Evolutionary conservation across 116 monocot genomes (phyloP).

Genomic region (Cymodocea nodosa): DNA sequence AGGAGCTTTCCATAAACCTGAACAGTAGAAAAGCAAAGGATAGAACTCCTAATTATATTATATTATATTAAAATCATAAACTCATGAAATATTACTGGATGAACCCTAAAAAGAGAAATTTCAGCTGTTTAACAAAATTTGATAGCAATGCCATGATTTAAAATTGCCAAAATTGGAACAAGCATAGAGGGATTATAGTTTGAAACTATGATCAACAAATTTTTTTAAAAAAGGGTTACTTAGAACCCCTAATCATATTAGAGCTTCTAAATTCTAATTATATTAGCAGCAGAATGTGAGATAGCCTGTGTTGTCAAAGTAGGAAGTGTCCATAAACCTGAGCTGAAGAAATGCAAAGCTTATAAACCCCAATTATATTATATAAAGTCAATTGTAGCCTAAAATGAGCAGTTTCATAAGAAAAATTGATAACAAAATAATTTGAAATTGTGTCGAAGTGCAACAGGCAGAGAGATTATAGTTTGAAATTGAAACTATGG

Average conservation of each 20-base stretch:
- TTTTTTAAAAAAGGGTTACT: too few relatives aligned
- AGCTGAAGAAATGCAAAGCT: too few relatives aligned
- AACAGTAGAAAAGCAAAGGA: not conserved
- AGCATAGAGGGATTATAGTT: not conserved
- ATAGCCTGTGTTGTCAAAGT: not conserved
- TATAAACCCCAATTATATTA: too few relatives aligned
- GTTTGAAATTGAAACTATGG: too few relatives aligned
- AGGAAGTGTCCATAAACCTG: not conserved
- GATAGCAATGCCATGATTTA: not conserved
- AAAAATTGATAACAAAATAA: too few relatives aligned
- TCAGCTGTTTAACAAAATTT: not conserved
- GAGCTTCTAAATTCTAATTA: too few relatives aligned
- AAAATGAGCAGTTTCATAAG: too few relatives aligned
- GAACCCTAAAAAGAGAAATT: not conserved
- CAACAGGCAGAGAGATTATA: too few relatives aligned
- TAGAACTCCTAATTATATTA: not conserved
- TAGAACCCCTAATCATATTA: too few relatives aligned
- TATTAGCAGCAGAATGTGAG: too few relatives aligned
- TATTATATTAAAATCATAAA: not conserved
- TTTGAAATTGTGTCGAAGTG: too few relatives aligned
- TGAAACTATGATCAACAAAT: not conserved
- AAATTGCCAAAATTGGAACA: not conserved
- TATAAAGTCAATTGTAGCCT: too few relatives aligned
- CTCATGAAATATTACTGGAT: not conserved
- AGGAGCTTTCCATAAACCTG: slow-evolving; percentile 61